phyloP scores from a whole-genome alignment of 2,329 filamentous ascomycete genomes.

The Fusarium floridanum region DNA sequence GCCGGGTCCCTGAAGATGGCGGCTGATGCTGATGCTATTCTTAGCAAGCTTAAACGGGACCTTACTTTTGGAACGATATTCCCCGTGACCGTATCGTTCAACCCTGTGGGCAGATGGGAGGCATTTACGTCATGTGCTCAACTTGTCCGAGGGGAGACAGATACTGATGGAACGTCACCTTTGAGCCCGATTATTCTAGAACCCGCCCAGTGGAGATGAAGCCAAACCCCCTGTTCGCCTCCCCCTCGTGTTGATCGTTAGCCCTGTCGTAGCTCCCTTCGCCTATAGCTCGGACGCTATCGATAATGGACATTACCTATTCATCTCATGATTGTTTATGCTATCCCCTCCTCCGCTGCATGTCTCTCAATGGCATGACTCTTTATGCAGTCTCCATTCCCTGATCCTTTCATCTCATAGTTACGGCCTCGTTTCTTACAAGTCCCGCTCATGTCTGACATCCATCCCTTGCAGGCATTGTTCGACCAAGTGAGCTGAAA shows the following conservation, averaged over 20 bases:
- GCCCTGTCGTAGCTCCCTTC: neutral
- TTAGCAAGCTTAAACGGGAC: conserved; percentile 2
- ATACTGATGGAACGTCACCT: conserved; percentile 2
- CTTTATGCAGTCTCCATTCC: neutral
- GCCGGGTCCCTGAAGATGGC: neutral
- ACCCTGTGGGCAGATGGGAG: neutral
- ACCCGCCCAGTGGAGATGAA: conserved; percentile 3
- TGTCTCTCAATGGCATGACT: neutral
- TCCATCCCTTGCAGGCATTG: neutral
- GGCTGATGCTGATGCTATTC: conserved; percentile 5
- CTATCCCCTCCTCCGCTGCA: neutral
- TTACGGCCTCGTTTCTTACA: neutral
- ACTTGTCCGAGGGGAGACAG: neutral
- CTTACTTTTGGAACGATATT: neutral
- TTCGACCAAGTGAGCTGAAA: neutral
- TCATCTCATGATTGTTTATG: neutral
- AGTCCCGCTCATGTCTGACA: neutral
- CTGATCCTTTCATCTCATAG: neutral
- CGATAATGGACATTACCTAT: neutral
- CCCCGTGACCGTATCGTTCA: neutral
- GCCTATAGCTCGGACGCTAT: neutral
- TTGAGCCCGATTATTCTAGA: conserved; percentile 13
- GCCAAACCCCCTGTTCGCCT: neutral
- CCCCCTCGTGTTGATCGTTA: conserved; percentile 1
- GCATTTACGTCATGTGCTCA: conserved; percentile 13